These are phyloP conservation scores for Penicillium taxi DNA, from an alignment of 495 filamentous ascomycete genomes.

Conservation along the genomic window DNA sequence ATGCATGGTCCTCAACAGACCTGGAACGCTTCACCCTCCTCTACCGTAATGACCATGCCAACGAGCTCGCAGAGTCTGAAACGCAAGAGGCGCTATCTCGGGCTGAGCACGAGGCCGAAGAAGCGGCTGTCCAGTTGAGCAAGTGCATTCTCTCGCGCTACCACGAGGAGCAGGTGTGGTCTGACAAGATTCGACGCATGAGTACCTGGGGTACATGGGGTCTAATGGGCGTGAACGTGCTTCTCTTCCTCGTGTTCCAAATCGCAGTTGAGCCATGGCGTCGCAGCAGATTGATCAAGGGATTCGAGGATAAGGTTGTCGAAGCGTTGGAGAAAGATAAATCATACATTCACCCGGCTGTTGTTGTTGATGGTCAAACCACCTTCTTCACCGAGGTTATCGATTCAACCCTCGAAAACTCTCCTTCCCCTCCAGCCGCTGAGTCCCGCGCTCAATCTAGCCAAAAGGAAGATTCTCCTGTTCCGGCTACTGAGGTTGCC, in stretches of 20 bases:
- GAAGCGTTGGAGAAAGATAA: constrained; percentile 74
- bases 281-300: constrained; percentile 65
- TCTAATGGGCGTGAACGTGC: constrained; percentile 90
- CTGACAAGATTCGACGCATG: constrained; percentile 91
- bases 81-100: constrained; percentile 62
- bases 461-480: no score
- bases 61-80: constrained; percentile 78
- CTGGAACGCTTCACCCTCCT: constrained; percentile 91
- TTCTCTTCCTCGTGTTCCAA: constrained; percentile 82
- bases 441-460: constrained; percentile 2
- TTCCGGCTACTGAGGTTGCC: background rate
- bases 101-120: constrained; percentile 70
- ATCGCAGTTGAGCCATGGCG: constrained; percentile 94
- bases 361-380: constrained; percentile 16
- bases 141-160: constrained; percentile 79
- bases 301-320: constrained; percentile 70
- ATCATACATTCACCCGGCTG: constrained; percentile 18
- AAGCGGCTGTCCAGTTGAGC: constrained; percentile 63
- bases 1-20: constrained; percentile 79
- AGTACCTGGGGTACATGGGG: constrained; percentile 98
- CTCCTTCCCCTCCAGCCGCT: constrained; percentile 2
- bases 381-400: constrained; percentile 11
- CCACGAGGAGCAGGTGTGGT: constrained; percentile 99
- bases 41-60: constrained; percentile 85
- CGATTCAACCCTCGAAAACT: constrained; percentile 10